These are phyloP conservation scores for Alternaria gaisen DNA, from an alignment of 2,329 filamentous ascomycete genomes.

Conservation along the genomic window DNA sequence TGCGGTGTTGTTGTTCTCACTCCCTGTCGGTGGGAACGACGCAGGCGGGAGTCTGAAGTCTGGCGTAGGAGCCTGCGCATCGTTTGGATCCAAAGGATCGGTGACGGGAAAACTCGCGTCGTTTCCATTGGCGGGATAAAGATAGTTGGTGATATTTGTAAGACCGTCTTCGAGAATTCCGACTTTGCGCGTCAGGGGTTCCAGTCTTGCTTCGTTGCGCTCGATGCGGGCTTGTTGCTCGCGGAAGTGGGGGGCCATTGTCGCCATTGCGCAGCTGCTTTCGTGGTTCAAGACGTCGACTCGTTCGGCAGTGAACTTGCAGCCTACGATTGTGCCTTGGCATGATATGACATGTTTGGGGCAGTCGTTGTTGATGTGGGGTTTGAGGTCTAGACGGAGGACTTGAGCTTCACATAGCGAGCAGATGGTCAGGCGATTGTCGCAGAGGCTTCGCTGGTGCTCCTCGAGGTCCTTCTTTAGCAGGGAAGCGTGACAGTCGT, in stretches of 20 bases:
- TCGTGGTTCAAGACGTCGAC: constrained; percentile 53
- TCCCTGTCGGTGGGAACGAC: constrained; percentile 42
- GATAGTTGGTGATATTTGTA: constrained; percentile 53
- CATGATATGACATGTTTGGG: constrained; percentile 55
- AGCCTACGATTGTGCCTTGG: constrained; percentile 56
- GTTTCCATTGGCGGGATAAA: constrained; percentile 48
- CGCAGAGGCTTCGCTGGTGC: constrained; percentile 60
- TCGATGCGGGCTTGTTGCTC: constrained; percentile 55
- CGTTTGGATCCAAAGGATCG: constrained; percentile 46
- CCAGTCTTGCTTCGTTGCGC: constrained; percentile 55
- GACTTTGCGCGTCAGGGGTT: constrained; percentile 54
- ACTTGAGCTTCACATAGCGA: constrained; percentile 54
- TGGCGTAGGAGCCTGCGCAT: constrained; percentile 46
- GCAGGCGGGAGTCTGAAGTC: constrained; percentile 48
- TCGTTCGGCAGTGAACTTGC: constrained; percentile 52
- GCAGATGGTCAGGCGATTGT: constrained; percentile 58
- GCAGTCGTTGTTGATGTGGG: constrained; percentile 54
- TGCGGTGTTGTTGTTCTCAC: constrained; percentile 32
- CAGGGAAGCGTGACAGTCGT: constrained; percentile 62
- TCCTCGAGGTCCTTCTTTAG: constrained; percentile 64
- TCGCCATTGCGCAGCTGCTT: constrained; percentile 56
- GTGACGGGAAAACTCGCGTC: constrained; percentile 44
- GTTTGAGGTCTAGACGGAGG: constrained; percentile 53
- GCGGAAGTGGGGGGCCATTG: constrained; percentile 56
- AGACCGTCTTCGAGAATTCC: constrained; percentile 57